Percentiles rank a stretch among this genome's conserved stretches.
Conservation (phyloP, 192 early-diverging fungal species). For the Coemansia reversa region DNA sequence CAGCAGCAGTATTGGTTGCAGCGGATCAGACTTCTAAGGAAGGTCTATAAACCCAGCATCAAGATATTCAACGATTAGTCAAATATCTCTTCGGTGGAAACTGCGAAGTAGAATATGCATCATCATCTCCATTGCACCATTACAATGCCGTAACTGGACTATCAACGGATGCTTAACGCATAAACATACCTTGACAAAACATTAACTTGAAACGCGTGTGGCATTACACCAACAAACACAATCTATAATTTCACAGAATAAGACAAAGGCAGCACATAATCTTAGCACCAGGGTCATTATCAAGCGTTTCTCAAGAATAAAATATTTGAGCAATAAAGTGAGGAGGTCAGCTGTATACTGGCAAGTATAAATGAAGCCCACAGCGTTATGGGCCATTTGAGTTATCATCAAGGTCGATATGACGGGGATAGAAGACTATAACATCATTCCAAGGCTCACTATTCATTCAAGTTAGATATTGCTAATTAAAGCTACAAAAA, state of each 20-base stretch:
- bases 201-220: not conserved
- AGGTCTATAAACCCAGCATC: conserved; percentile 47
- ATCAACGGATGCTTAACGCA: too few species aligned
- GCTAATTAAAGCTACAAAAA: too few species aligned
- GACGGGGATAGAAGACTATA: conserved; percentile 46
- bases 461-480: not conserved
- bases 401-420: conserved; percentile 49
- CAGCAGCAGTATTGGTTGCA: not conserved
- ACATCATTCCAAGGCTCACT: conserved; percentile 35
- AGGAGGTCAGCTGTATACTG: conserved; percentile 40
- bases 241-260: not conserved
- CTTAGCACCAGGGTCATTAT: too few species aligned
- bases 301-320: too few species aligned
- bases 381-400: conserved; percentile 45
- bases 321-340: not conserved
- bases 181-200: conserved; percentile 8
- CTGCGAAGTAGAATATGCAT: conserved; percentile 49
- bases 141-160: not conserved
- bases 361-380: conserved; percentile 52
- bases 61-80: conserved; percentile 9
- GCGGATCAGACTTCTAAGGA: conserved; percentile 56
- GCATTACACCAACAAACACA: not conserved
- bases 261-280: too few species aligned
- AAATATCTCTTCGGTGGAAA: conserved; percentile 48
- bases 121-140: conserved; percentile 21